Conservation (phyloP, 2,329 filamentous ascomycete species). For the Penicillium occitanis region DNA sequence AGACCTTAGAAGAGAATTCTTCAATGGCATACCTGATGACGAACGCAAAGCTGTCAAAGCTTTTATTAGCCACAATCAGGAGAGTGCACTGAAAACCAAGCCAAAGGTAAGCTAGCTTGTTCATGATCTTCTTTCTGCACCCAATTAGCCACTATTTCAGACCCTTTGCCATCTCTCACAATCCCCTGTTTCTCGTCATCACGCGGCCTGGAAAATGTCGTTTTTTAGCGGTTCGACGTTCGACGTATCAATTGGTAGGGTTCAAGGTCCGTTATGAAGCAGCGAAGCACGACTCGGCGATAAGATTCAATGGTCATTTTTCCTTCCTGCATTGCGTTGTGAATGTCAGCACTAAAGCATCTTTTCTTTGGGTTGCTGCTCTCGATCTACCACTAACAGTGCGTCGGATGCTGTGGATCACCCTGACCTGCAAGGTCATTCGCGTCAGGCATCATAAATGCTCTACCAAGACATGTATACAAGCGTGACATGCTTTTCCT, state of each 20-base stretch:
- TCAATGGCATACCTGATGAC: conserved; percentile 56
- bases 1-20: conserved; percentile 63
- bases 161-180: neutral
- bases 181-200: neutral
- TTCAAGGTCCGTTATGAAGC: neutral
- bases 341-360: conserved; percentile 1
- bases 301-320: neutral
- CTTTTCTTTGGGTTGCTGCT: neutral
- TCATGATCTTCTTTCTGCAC: neutral
- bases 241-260: neutral
- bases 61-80: conserved; percentile 68
- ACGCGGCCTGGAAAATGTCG: neutral
- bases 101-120: conserved; percentile 65
- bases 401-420: neutral
- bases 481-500: neutral
- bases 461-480: neutral
- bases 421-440: neutral
- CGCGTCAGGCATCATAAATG: neutral
- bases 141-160: neutral
- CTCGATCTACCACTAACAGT: neutral
- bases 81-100: conserved; percentile 77
- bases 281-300: neutral
- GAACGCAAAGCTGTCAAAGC: conserved; percentile 64
- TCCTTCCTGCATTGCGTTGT: neutral
- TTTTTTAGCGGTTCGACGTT: neutral